A percentile compares a stretch with the other conserved stretches of the same genome.
phyloP scores from a whole-genome alignment of 495 filamentous ascomycete species.

The Aspergillus funiculosus region DNA sequence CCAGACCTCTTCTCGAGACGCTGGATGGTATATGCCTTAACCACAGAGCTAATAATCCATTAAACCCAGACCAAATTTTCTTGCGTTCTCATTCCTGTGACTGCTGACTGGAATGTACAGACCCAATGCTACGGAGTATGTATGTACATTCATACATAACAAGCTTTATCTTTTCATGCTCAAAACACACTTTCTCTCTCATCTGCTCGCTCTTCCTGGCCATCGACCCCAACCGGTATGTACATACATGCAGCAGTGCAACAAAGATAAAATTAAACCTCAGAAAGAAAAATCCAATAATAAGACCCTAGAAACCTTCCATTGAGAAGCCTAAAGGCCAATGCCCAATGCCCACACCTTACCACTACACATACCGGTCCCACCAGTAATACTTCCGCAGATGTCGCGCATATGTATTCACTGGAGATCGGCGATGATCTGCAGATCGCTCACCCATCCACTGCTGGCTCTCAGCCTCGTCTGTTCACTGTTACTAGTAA shows the following conservation, averaged over 20 bases:
- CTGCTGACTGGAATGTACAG: conserved; percentile 14
- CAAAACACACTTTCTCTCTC: no score
- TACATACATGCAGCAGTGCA: neutral
- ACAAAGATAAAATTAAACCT: neutral
- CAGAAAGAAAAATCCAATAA: neutral
- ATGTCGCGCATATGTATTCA: conserved; percentile 5
- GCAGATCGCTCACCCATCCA: no score
- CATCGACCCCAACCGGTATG: no score
- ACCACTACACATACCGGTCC: neutral
- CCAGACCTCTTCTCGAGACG: no score
- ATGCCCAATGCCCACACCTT: no score
- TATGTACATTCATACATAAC: conserved; percentile 4
- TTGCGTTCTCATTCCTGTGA: neutral
- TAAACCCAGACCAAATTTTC: conserved; percentile 2
- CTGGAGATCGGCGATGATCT: conserved; percentile 17
- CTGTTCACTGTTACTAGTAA: neutral
- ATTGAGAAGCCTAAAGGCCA: neutral
- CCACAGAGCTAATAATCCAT: no score
- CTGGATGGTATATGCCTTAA: no score
- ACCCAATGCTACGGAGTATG: neutral
- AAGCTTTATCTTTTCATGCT: no score
- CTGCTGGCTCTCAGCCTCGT: no score
- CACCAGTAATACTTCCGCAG: neutral
- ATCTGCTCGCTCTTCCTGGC: no score
- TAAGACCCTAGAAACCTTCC: conserved; percentile 1